A percentile compares a stretch with the other conserved stretches of the same genome.
These are phyloP conservation scores for Blumeria graminis DNA, from an alignment of 2,329 filamentous ascomycete genomes.

Conservation along the genomic window DNA sequence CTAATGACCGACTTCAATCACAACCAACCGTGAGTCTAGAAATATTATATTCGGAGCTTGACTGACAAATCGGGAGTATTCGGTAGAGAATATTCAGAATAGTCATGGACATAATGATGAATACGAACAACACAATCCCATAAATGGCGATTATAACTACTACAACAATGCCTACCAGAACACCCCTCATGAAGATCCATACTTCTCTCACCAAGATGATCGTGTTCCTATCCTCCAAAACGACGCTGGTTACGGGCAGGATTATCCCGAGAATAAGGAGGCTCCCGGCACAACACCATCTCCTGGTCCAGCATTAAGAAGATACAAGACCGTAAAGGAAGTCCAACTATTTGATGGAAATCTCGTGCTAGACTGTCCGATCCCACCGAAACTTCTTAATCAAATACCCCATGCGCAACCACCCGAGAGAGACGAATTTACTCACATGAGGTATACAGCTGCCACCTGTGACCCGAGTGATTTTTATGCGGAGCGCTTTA, in stretches of 20 bases:
- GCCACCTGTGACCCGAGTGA: slow-evolving; percentile 81
- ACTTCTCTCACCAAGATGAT: slow-evolving; percentile 33
- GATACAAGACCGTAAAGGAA: slow-evolving; percentile 98
- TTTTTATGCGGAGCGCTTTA: slow-evolving; percentile 77
- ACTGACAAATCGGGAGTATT: slow-evolving; percentile 26
- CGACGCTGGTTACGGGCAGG: slow-evolving; percentile 28
- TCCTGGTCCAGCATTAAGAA: slow-evolving; percentile 39
- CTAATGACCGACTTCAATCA: slow-evolving; percentile 53
- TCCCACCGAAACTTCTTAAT: slow-evolving; percentile 67
- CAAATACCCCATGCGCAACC: slow-evolving; percentile 12
- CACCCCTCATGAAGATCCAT: slow-evolving; percentile 12
- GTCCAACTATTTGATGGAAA: slow-evolving; percentile 95
- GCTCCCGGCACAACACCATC: slow-evolving; percentile 21
- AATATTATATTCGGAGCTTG: background rate
- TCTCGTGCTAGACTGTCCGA: slow-evolving; percentile 85
- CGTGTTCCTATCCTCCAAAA: slow-evolving; percentile 49
- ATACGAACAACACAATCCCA: slow-evolving; percentile 27
- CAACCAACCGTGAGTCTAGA: slow-evolving; percentile 52
- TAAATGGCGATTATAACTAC: slow-evolving; percentile 23
- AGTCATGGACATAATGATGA: slow-evolving; percentile 38
- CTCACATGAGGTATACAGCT: slow-evolving; percentile 80
- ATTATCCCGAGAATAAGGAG: slow-evolving; percentile 23
- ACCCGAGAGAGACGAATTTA: slow-evolving; percentile 73
- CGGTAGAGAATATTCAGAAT: slow-evolving; percentile 40
- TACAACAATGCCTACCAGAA: slow-evolving; percentile 73